Evolutionary conservation across 805 yeast genomes (phyloP).

Genomic region (Candida berthetii): DNA sequence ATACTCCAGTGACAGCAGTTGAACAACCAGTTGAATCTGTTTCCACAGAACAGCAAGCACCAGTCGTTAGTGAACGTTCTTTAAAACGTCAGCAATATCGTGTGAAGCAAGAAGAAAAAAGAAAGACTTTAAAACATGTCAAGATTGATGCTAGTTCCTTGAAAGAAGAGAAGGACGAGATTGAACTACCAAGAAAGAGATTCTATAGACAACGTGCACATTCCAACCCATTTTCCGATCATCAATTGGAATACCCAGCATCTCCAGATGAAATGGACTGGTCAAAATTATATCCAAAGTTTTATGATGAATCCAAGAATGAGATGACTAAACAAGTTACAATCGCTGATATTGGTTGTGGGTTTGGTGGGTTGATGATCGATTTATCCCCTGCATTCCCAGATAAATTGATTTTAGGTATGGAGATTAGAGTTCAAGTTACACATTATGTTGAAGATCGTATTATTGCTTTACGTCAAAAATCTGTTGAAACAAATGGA

Average conservation of each 20-base stretch:
- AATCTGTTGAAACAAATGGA: slow-evolving; percentile 26
- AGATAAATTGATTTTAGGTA: slow-evolving; percentile 73
- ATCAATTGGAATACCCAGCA: slow-evolving; percentile 79
- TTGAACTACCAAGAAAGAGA: slow-evolving; percentile 72
- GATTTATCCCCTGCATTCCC: slow-evolving; percentile 77
- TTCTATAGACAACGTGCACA: slow-evolving; percentile 96
- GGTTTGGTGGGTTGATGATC: slow-evolving; percentile 87
- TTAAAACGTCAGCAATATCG: slow-evolving; percentile 33
- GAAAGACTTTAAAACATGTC: slow-evolving; percentile 41
- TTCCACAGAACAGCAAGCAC: neutral
- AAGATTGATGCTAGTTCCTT: slow-evolving; percentile 30
- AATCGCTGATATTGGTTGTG: slow-evolving; percentile 96
- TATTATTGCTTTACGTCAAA: slow-evolving; percentile 75
- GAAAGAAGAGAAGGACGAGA: slow-evolving; percentile 9
- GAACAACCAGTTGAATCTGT: neutral
- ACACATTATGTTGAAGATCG: slow-evolving; percentile 96
- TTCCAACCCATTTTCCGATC: slow-evolving; percentile 96
- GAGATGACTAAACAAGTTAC: slow-evolving; percentile 53
- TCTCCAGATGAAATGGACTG: slow-evolving; percentile 86
- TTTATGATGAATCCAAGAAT: slow-evolving; percentile 32
- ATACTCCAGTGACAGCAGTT: neutral
- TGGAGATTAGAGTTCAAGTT: slow-evolving; percentile 98
- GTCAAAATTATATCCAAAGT: slow-evolving; percentile 68
- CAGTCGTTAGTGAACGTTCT: neutral
- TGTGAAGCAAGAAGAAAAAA: slow-evolving; percentile 40